Percentiles rank a stretch among this genome's conserved stretches.
These are phyloP conservation scores for Chytriomyces sp. DNA, from an alignment of 192 early-diverging fungal genomes.

Conservation along the genomic window DNA sequence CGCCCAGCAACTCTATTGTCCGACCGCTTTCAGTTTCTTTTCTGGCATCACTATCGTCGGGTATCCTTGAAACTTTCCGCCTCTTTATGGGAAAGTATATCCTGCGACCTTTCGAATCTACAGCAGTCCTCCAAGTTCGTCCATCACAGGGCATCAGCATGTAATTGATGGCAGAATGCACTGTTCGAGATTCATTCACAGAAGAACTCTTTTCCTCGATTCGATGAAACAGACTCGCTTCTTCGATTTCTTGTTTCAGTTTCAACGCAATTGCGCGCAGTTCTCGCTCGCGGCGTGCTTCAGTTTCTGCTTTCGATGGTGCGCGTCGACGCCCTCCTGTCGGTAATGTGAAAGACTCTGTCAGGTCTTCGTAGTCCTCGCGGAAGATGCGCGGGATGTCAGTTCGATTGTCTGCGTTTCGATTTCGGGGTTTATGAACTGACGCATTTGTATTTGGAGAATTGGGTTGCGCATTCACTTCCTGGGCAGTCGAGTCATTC, in stretches of 20 bases:
- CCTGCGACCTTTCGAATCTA: constrained; percentile 13
- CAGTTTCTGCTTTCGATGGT: constrained; percentile 28
- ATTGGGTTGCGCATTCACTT: background rate
- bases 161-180: constrained; percentile 3
- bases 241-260: constrained; percentile 29
- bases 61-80: too few species aligned
- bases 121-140: constrained; percentile 25
- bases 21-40: background rate
- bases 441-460: background rate
- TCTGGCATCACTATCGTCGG: background rate
- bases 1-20: constrained; percentile 11
- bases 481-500: background rate
- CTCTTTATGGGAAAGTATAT: constrained; percentile 28
- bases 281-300: constrained; percentile 10
- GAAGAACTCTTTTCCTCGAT: background rate
- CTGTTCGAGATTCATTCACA: background rate
- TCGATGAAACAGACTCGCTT: background rate
- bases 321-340: constrained; percentile 10
- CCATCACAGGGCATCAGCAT: constrained; percentile 28
- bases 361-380: background rate
- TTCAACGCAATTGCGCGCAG: constrained; percentile 6
- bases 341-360: background rate
- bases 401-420: background rate
- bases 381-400: background rate
- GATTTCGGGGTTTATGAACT: background rate